phyloP scores from a whole-genome alignment of 1,284 basidiomycete genomes.

The Boletus hoseneyae region DNA sequence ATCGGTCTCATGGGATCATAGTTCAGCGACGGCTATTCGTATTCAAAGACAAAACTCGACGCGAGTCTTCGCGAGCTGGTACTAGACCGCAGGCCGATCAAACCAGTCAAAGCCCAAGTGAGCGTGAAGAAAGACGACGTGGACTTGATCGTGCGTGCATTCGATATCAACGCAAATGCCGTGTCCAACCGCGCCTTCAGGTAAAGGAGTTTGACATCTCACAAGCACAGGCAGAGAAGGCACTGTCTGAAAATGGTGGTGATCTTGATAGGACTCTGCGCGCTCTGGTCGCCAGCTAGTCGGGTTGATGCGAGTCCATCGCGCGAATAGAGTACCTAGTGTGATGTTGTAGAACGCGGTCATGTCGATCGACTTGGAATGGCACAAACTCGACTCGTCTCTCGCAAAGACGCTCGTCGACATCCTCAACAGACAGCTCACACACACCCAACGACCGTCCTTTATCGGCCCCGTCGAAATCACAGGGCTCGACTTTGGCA shows the following conservation, averaged over 20 bases:
- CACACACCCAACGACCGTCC: slow-evolving; percentile 71
- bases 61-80: slow-evolving; percentile 38
- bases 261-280: slow-evolving; percentile 29
- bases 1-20: slow-evolving; percentile 20
- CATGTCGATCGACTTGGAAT: slow-evolving; percentile 83
- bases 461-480: slow-evolving; percentile 92
- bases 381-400: slow-evolving; percentile 67
- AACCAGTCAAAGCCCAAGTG: slow-evolving; percentile 31
- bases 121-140: slow-evolving; percentile 45
- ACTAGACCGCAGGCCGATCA: slow-evolving; percentile 26
- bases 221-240: slow-evolving; percentile 43
- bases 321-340: background rate
- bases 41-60: slow-evolving; percentile 51
- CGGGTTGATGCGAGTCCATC: background rate
- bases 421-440: slow-evolving; percentile 79
- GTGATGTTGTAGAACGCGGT: background rate
- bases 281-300: slow-evolving; percentile 24
- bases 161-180: background rate
- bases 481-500: slow-evolving; percentile 85
- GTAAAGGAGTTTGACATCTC: slow-evolving; percentile 48
- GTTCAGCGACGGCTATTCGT: slow-evolving; percentile 49
- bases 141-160: slow-evolving; percentile 42
- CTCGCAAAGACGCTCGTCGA: slow-evolving; percentile 73
- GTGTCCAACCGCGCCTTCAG: slow-evolving; percentile 28
- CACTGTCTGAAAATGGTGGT: slow-evolving; percentile 33